A percentile compares a stretch with the other conserved stretches of the same genome.
phyloP scores from a whole-genome alignment of 2,329 filamentous ascomycete genomes.

The Hypoxylon rubiginosum region DNA sequence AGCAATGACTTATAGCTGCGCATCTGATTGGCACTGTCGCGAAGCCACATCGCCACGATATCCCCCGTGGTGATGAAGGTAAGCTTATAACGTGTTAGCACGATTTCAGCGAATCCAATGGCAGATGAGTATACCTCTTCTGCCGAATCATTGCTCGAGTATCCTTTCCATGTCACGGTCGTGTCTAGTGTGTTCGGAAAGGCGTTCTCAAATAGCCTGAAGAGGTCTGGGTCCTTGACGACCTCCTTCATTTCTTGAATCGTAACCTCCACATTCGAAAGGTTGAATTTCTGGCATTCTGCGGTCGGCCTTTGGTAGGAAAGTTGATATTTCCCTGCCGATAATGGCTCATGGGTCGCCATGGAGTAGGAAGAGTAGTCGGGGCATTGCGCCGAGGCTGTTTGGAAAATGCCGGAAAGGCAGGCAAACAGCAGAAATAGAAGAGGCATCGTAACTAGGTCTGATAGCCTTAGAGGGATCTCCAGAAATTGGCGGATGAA shows the following conservation, averaged over 20 bases:
- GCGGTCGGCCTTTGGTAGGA: conserved; percentile 83
- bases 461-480: conserved; percentile 11
- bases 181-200: conserved; percentile 84
- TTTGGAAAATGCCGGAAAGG: conserved; percentile 21
- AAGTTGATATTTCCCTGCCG: conserved; percentile 79
- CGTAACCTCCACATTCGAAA: conserved; percentile 80
- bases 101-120: conserved; percentile 49
- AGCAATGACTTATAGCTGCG: conserved; percentile 79
- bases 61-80: conserved; percentile 88
- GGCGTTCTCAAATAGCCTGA: conserved; percentile 77
- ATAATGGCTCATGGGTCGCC: conserved; percentile 76
- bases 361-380: conserved; percentile 74
- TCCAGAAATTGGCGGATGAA: conserved; percentile 17
- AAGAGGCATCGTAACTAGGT: conserved; percentile 33
- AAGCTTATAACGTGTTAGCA: conserved; percentile 59
- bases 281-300: conserved; percentile 85
- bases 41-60: conserved; percentile 93
- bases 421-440: conserved; percentile 23
- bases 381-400: conserved; percentile 63
- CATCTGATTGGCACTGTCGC: conserved; percentile 87
- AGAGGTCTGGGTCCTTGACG: conserved; percentile 82
- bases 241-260: conserved; percentile 77
- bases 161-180: conserved; percentile 77
- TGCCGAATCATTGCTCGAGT: conserved; percentile 65
- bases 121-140: conserved; percentile 75